phyloP scores from a whole-genome alignment of 345 rosid genomes.

The Citrus inodora region DNA sequence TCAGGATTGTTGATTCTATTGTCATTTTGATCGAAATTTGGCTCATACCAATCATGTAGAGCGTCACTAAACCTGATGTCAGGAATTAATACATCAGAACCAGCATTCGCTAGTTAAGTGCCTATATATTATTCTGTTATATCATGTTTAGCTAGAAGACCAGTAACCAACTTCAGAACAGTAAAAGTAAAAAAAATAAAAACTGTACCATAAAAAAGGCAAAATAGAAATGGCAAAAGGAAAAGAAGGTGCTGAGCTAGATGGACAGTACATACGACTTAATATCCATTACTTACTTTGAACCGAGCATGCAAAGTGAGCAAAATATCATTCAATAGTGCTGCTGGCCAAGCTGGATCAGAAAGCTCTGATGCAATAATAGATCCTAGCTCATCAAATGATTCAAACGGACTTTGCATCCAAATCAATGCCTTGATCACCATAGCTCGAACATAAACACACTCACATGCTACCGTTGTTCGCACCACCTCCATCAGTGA shows the following conservation, averaged over 20 bases:
- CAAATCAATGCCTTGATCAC: constrained; percentile 99
- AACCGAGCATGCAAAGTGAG: constrained; percentile 99
- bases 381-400: constrained; percentile 89
- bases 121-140: background rate
- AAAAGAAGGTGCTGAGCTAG: background rate
- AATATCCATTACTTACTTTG: constrained; percentile 51
- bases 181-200: background rate
- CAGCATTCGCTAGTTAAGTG: background rate
- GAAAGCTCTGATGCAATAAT: constrained; percentile 98
- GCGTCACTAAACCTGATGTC: background rate
- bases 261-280: background rate
- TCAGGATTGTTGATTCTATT: background rate
- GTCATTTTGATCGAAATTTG: background rate
- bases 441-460: constrained; percentile 97
- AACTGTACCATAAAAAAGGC: background rate
- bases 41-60: background rate
- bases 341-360: constrained; percentile 96
- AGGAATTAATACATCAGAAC: background rate
- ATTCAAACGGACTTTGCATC: constrained; percentile 98
- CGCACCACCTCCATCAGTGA: constrained; percentile 97
- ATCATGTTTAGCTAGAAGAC: background rate
- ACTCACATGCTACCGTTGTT: constrained; percentile 98
- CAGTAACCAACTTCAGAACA: background rate
- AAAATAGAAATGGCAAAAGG: background rate
- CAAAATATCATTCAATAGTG: constrained; percentile 88